Percentiles rank a stretch among this genome's conserved stretches.
phyloP scores from a whole-genome alignment of 2,329 filamentous ascomycete genomes.

The Simplicillium sp. region DNA sequence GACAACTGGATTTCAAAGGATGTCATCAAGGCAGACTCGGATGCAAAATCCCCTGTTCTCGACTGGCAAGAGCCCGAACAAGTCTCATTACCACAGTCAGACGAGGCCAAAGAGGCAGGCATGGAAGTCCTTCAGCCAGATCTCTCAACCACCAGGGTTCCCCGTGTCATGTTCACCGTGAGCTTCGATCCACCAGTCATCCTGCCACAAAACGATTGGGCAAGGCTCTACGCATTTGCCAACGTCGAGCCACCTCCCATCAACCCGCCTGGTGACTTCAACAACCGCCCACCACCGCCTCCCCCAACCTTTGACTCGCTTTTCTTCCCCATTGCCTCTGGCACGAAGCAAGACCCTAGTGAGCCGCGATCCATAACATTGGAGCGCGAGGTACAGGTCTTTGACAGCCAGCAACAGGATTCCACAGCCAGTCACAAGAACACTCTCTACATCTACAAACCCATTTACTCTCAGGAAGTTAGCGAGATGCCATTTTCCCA shows the following conservation, averaged over 20 bases:
- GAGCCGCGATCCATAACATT: conserved; percentile 47
- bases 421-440: conserved; percentile 38
- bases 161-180: conserved; percentile 66
- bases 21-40: conserved; percentile 48
- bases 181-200: conserved; percentile 66
- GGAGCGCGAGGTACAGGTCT: conserved; percentile 35
- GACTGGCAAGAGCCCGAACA: conserved; percentile 69
- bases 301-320: conserved; percentile 47
- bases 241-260: conserved; percentile 31
- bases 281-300: conserved; percentile 8
- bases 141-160: conserved; percentile 41
- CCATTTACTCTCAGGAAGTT: conserved; percentile 59
- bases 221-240: conserved; percentile 50
- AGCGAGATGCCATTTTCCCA: conserved; percentile 67
- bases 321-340: conserved; percentile 43
- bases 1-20: conserved; percentile 63
- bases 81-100: conserved; percentile 42
- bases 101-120: conserved; percentile 35
- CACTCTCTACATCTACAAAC: conserved; percentile 60
- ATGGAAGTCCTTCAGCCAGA: conserved; percentile 44
- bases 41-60: conserved; percentile 32
- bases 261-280: conserved; percentile 20
- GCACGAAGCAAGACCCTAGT: conserved; percentile 41
- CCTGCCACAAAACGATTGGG: conserved; percentile 55
- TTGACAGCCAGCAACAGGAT: conserved; percentile 18